These are phyloP conservation scores for Plectosphaerella sp. DNA, from an alignment of 2,329 filamentous ascomycete genomes.

Conservation along the genomic window DNA sequence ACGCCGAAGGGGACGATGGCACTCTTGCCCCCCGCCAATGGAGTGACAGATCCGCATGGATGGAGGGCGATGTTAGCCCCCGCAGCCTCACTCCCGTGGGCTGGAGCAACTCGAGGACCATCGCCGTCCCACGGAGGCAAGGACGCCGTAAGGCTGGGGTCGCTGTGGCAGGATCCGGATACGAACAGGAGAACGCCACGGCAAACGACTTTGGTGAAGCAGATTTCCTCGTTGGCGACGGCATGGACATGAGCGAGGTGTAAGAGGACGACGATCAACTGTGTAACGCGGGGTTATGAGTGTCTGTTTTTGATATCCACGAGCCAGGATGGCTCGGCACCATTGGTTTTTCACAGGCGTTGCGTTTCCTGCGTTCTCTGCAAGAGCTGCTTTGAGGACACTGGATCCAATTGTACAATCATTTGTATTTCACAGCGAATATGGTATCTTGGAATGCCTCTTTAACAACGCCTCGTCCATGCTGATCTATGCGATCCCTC, in stretches of 20 bases:
- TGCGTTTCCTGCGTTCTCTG: slow-evolving; percentile 9
- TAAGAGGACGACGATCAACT: slow-evolving; percentile 9
- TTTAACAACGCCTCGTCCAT: not conserved
- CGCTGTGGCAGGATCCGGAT: not conserved
- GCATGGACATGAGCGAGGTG: slow-evolving; percentile 36
- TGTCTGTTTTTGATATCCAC: slow-evolving; percentile 1
- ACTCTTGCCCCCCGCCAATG: slow-evolving; percentile 15
- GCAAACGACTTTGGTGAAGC: slow-evolving; percentile 65
- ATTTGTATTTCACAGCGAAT: not conserved
- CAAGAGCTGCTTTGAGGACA: slow-evolving; percentile 15
- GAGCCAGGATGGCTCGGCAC: not conserved
- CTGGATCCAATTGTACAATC: not conserved
- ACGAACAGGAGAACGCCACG: slow-evolving; percentile 43
- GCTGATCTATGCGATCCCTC: not conserved
- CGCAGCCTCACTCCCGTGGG: slow-evolving; percentile 30
- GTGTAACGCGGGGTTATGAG: not conserved
- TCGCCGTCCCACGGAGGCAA: slow-evolving; percentile 41
- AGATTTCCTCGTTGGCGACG: slow-evolving; percentile 51
- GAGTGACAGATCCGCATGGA: slow-evolving; percentile 19
- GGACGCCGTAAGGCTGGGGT: slow-evolving; percentile 10
- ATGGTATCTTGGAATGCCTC: not conserved
- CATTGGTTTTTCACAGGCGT: not conserved
- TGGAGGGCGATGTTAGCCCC: slow-evolving; percentile 35
- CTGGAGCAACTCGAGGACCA: slow-evolving; percentile 35
- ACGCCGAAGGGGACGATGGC: slow-evolving; percentile 29